These are phyloP conservation scores for Pyracantha coccinea DNA, from an alignment of 331 rosid species.

Conservation along the genomic window DNA sequence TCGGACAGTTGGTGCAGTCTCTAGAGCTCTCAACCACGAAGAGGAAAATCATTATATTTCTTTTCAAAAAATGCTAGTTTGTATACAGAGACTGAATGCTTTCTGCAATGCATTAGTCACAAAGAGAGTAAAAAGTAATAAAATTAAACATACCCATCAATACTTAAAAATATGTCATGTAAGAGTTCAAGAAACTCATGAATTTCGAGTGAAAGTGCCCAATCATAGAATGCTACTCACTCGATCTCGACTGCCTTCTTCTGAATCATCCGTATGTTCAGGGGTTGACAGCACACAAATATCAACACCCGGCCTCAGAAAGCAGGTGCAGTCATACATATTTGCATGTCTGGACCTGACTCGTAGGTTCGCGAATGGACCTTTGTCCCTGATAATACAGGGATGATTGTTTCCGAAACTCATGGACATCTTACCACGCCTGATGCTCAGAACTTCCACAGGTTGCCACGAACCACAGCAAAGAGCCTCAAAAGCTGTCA, in stretches of 20 bases:
- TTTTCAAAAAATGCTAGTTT: neutral
- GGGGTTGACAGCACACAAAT: constrained; percentile 49
- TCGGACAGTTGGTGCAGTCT: neutral
- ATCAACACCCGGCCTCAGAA: constrained; percentile 76
- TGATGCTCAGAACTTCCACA: constrained; percentile 49
- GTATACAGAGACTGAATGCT: neutral
- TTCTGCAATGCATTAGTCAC: neutral
- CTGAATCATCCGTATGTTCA: constrained; percentile 10
- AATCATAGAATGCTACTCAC: constrained; percentile 36
- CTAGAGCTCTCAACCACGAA: neutral
- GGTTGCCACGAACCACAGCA: constrained; percentile 66
- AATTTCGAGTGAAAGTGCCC: neutral
- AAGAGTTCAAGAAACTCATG: neutral
- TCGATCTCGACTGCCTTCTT: constrained; percentile 19
- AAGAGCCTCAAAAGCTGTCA: constrained; percentile 75
- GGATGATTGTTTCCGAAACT: constrained; percentile 37
- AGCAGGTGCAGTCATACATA: constrained; percentile 60
- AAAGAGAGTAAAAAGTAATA: neutral
- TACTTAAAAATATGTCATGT: neutral
- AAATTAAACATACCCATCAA: neutral
- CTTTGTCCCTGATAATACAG: constrained; percentile 38
- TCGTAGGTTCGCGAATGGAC: constrained; percentile 53
- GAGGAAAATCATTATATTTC: neutral
- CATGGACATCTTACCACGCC: constrained; percentile 44
- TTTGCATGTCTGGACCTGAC: constrained; percentile 67